Percentiles rank a stretch among this genome's conserved stretches.
Evolutionary conservation across 306 rosid genomes (phyloP).

Genomic region (Vigna trinervia): DNA sequence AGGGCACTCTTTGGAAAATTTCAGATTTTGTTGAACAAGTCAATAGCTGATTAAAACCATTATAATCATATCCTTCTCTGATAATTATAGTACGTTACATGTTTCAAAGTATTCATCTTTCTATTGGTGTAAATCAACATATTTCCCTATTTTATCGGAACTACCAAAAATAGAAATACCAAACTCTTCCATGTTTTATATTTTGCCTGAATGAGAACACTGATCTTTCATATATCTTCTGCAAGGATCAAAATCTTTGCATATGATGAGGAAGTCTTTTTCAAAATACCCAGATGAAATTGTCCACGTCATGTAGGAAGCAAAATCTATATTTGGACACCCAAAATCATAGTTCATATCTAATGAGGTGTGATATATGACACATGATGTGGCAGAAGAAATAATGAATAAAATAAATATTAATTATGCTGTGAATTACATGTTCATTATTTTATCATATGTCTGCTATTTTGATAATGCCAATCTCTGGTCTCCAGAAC

Average conservation of each 20-base stretch:
- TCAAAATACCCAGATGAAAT: neutral
- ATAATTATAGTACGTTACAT: neutral
- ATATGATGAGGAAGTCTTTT: neutral
- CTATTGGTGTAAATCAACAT: neutral
- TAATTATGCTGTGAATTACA: too few relatives aligned
- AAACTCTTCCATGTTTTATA: neutral
- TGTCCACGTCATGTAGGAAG: too few relatives aligned
- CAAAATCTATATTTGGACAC: too few relatives aligned
- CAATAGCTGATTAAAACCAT: conserved; percentile 41
- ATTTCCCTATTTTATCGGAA: neutral
- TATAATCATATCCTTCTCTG: conserved; percentile 43
- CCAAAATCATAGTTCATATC: too few relatives aligned
- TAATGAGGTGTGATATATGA: too few relatives aligned
- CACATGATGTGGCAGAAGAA: too few relatives aligned
- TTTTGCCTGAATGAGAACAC: neutral
- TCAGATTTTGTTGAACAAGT: conserved; percentile 45
- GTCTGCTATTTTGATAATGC: conserved; percentile 65
- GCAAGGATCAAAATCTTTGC: neutral
- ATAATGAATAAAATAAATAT: too few relatives aligned
- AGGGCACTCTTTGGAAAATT: conserved; percentile 30
- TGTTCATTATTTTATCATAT: too few relatives aligned
- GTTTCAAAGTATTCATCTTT: neutral
- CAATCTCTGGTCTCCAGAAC: conserved; percentile 70
- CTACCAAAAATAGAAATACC: neutral
- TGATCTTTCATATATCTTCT: neutral